These are phyloP conservation scores for Leishmania guyanensis DNA, from an alignment of 208 protist genomes.

Conservation along the genomic window DNA sequence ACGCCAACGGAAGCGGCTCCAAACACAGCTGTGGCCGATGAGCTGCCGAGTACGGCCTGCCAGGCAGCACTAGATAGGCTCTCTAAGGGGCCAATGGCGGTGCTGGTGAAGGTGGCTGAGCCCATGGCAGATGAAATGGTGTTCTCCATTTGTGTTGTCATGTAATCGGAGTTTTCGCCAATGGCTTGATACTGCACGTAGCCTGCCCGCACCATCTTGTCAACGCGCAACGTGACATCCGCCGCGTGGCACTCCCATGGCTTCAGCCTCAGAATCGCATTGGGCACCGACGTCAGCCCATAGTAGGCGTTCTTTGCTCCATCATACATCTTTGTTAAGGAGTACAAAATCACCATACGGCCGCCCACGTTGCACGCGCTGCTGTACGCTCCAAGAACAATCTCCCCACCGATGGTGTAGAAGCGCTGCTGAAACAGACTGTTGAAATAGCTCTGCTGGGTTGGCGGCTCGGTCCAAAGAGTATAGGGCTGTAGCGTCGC, in stretches of 20 bases:
- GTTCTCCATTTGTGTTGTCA: conserved; percentile 8
- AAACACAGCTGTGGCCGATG: neutral
- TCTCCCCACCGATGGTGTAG: conserved; percentile 17
- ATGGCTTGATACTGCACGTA: neutral
- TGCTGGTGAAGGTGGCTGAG: neutral
- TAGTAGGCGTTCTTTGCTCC: neutral
- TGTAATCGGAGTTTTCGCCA: conserved; percentile 4
- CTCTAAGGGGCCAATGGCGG: neutral
- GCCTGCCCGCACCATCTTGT: conserved; percentile 13
- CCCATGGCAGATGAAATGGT: neutral
- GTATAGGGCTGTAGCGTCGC: conserved; percentile 9
- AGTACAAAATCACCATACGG: conserved; percentile 30
- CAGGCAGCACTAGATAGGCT: neutral
- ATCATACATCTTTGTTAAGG: neutral
- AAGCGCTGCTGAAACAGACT: neutral
- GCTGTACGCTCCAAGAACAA: conserved; percentile 14
- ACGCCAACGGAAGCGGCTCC: neutral
- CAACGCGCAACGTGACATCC: conserved; percentile 16
- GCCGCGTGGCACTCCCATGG: conserved; percentile 17
- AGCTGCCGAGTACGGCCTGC: neutral
- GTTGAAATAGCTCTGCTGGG: conserved; percentile 1
- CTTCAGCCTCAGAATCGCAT: conserved; percentile 15
- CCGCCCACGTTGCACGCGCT: conserved; percentile 21
- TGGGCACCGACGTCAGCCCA: conserved; percentile 5
- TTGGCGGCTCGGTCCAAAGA: neutral